Evolutionary conservation across 2,329 filamentous ascomycete genomes (phyloP).

Genomic region (Diaporthe citri): DNA sequence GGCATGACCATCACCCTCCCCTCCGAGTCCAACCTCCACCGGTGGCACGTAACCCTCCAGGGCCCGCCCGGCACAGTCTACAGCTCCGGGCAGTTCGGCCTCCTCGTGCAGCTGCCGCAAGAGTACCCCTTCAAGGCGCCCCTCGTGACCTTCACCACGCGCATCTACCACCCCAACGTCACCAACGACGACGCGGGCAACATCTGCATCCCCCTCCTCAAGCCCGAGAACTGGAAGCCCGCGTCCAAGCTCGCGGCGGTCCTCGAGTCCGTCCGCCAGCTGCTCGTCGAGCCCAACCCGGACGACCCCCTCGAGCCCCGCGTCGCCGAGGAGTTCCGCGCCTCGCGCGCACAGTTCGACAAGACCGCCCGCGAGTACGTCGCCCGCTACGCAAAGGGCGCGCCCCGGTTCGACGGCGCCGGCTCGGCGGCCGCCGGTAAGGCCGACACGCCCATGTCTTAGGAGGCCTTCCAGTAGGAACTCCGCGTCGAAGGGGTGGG

Average conservation of each 20-base stretch:
- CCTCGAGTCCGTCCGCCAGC: slow-evolving; percentile 79
- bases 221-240: slow-evolving; percentile 92
- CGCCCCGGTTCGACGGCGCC: slow-evolving; percentile 53
- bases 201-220: slow-evolving; percentile 88
- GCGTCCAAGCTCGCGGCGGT: slow-evolving; percentile 81
- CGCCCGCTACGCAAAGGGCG: slow-evolving; percentile 73
- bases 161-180: slow-evolving; percentile 96
- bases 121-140: slow-evolving; percentile 95
- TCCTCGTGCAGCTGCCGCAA: slow-evolving; percentile 78
- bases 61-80: slow-evolving; percentile 62
- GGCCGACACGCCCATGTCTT: background rate
- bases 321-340: slow-evolving; percentile 87
- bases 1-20: slow-evolving; percentile 63
- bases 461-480: background rate
- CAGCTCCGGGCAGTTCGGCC: slow-evolving; percentile 78
- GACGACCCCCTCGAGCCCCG: slow-evolving; percentile 90
- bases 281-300: slow-evolving; percentile 85
- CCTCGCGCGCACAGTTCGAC: slow-evolving; percentile 76
- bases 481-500: background rate
- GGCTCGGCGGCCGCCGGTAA: slow-evolving; percentile 3
- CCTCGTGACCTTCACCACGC: slow-evolving; percentile 82
- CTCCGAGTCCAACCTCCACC: slow-evolving; percentile 62
- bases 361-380: slow-evolving; percentile 82
- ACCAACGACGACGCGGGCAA: slow-evolving; percentile 87
- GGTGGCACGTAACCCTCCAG: slow-evolving; percentile 63